Percentiles rank a stretch among this genome's conserved stretches.
Conservation (phyloP, 208 protist species). For the Wallacemonas sp. region DNA sequence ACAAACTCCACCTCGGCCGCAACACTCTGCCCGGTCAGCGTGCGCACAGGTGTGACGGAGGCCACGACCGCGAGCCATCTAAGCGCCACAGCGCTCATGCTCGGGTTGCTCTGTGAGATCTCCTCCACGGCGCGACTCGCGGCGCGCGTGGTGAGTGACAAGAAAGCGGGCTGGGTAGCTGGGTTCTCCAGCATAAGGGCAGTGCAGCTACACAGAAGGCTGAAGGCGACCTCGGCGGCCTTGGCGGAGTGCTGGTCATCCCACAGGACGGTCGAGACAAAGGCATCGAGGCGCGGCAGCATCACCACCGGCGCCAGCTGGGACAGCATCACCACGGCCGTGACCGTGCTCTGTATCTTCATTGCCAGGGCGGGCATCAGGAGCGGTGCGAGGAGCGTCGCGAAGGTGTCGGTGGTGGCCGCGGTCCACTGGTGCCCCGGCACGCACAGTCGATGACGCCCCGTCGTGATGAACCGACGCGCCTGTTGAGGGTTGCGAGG, state of each 20-base stretch:
- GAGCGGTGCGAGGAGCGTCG: conserved; percentile 43
- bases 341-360: conserved; percentile 15
- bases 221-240: conserved; percentile 31
- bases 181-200: conserved; percentile 15
- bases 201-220: conserved; percentile 26
- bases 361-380: conserved; percentile 43
- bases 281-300: conserved; percentile 22
- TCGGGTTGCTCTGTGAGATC: not conserved
- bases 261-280: conserved; percentile 18
- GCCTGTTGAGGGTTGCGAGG: not conserved
- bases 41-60: not conserved
- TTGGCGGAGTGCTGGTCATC: conserved; percentile 31
- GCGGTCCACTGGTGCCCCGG: conserved; percentile 36
- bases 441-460: not conserved
- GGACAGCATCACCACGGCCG: conserved; percentile 34
- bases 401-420: conserved; percentile 46
- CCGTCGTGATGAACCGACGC: not conserved
- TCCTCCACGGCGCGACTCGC: not conserved
- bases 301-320: conserved; percentile 41
- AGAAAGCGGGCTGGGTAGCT: conserved; percentile 9
- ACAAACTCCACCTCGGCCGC: not conserved
- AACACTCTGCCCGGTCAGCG: not conserved
- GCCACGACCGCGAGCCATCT: conserved; percentile 1
- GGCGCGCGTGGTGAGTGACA: conserved; percentile 8
- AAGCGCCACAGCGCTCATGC: not conserved